Evolutionary conservation across 192 early-diverging fungal species (phyloP).

Genomic region (Backusella luteola): DNA sequence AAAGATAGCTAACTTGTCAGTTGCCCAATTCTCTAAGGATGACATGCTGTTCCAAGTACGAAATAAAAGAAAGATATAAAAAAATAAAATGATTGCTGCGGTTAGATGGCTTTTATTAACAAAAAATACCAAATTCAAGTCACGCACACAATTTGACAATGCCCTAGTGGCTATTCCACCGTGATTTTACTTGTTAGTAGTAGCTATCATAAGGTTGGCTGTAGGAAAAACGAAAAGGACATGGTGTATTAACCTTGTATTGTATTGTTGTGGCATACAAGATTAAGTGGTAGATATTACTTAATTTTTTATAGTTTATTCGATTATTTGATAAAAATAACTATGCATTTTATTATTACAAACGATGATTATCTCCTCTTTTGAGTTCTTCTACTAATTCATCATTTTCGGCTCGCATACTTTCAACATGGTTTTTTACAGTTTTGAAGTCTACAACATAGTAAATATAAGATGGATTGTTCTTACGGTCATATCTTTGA

Average conservation of each 20-base stretch:
- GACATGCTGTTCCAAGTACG: neutral
- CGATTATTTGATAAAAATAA: too few relatives aligned
- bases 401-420: neutral
- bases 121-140: neutral
- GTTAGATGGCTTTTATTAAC: neutral
- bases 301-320: too few relatives aligned
- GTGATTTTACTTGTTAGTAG: too few relatives aligned
- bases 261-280: too few relatives aligned
- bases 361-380: neutral
- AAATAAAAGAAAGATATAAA: neutral
- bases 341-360: too few relatives aligned
- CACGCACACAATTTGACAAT: neutral
- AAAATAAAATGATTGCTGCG: conserved; percentile 1
- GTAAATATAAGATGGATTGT: neutral
- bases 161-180: too few relatives aligned
- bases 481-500: neutral
- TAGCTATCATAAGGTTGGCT: too few relatives aligned
- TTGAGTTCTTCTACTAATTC: neutral
- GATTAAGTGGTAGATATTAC: too few relatives aligned
- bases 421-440: neutral
- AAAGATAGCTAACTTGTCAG: conserved; percentile 35
- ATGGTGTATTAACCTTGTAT: too few relatives aligned
- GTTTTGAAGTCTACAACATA: neutral
- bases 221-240: too few relatives aligned
- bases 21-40: conserved; percentile 32